A percentile compares a stretch with the other conserved stretches of the same genome.
Conservation (phyloP, 2,329 filamentous ascomycete species). For the Colletotrichum sp. region DNA sequence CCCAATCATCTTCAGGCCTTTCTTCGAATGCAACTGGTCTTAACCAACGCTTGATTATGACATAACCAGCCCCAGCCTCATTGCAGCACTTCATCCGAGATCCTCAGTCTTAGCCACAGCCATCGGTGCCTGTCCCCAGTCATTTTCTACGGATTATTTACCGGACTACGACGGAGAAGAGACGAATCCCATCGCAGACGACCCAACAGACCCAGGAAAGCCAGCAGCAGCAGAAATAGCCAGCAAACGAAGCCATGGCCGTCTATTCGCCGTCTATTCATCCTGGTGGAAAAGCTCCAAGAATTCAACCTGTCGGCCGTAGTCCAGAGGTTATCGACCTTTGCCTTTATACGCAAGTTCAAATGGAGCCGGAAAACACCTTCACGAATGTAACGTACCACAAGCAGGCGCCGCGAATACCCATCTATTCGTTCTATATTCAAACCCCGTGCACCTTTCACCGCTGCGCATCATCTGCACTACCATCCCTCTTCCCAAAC, state of each 20-base stretch:
- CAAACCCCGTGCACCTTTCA: background rate
- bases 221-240: accelerated
- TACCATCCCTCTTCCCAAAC: slow-evolving; percentile 69
- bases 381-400: background rate
- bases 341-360: background rate
- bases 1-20: too few species aligned
- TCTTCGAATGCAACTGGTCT: background rate
- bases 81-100: background rate
- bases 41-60: background rate
- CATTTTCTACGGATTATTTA: background rate
- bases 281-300: background rate
- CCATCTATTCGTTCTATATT: background rate
- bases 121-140: background rate
- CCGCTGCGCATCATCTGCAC: slow-evolving; percentile 29
- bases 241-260: background rate
- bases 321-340: accelerated
- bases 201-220: background rate
- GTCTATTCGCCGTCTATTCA: background rate
- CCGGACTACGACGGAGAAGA: background rate
- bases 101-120: background rate
- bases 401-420: background rate
- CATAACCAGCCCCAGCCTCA: background rate
- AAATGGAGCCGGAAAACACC: background rate
- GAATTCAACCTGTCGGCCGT: accelerated
- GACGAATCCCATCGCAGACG: background rate